These are phyloP conservation scores for Curvularia hawaiiensis DNA, from an alignment of 2,329 filamentous ascomycete species.

Conservation along the genomic window DNA sequence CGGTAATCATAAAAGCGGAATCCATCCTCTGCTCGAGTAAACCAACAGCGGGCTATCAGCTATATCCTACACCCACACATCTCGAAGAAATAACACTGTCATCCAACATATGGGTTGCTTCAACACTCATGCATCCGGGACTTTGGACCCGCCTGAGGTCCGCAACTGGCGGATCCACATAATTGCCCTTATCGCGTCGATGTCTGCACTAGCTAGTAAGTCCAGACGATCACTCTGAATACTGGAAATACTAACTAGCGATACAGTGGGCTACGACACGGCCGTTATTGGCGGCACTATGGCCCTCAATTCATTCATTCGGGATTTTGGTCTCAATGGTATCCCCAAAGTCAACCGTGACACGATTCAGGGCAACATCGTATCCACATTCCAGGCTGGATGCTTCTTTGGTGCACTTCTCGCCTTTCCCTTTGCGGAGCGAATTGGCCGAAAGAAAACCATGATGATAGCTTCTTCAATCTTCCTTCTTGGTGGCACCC, in stretches of 20 bases:
- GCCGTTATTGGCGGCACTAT: conserved; percentile 50
- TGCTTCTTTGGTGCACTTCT: conserved; percentile 49
- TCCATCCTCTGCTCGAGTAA: neutral
- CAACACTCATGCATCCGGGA: conserved; percentile 40
- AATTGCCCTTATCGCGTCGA: conserved; percentile 43
- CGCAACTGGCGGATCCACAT: conserved; percentile 45
- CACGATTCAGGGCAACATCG: conserved; percentile 49
- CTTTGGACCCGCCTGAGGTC: conserved; percentile 43
- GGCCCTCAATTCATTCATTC: conserved; percentile 47
- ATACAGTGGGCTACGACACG: conserved; percentile 40
- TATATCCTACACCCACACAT: neutral
- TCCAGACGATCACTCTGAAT: neutral
- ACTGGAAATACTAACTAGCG: neutral
- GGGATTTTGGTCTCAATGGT: conserved; percentile 42
- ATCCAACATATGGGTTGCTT: conserved; percentile 30
- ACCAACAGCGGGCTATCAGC: neutral
- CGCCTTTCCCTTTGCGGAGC: conserved; percentile 55
- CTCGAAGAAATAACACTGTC: neutral
- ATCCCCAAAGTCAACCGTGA: conserved; percentile 40
- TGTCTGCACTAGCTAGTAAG: conserved; percentile 47
- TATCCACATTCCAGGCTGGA: conserved; percentile 47
- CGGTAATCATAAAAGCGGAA: conserved; percentile 5
- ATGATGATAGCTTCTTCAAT: conserved; percentile 54
- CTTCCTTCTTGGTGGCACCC: conserved; percentile 50
- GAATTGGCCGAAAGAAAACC: conserved; percentile 55